Base-by-base conservation (phyloP, 495 filamentous ascomycete species). In the Lentithecium fluviatile region DNA sequence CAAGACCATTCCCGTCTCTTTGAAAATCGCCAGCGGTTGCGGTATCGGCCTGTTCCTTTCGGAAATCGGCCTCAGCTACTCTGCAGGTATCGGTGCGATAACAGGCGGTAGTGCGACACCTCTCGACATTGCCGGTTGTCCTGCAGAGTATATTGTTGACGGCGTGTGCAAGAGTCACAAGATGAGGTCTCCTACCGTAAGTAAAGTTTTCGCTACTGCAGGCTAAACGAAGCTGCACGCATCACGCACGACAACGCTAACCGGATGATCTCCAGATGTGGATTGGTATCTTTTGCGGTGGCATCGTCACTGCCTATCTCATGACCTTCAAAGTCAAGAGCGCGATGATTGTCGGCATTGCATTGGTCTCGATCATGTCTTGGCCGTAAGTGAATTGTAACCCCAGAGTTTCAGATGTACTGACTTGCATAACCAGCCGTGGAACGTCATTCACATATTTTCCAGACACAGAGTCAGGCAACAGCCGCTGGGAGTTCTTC, bases 311-410 rank as follows among this genome's bases (percentile, higher is more conserved):
- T 5, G 80, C 82, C 2, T 75, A 90, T 54, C 73, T 94, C 46
- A 86, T 94, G 86, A 82, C 89, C 78, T 94, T 89, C 72, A 82
- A 88, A 17, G 80, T 94, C 62, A 91, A 91, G 73, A 87, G 87
- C 46, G 89, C 89, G 34, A 85, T 92, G 51, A 89, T 92, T 65
- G 79, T 81, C 37, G 89, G 89, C 25, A 94, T 94, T 60, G 72
- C 90, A 23, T 77, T 94, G 26, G 89, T 94, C 20, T 89, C 86
- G 26, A 86, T 92, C 69, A 89, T 91, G 66, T 90, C 87, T 2
- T 94, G 89, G 89, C 89, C 89, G 63, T 68, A 58, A 64, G 65
- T 61, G 3, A 32, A 32, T 10, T 10, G 7, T 29, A 11, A 0
- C 1, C 20, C 47, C 6, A 13, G 21, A 32, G 23, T 52, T 32